Evolutionary conservation across 371 early-diverging fungal species (phyloP), one percentile per base, ranked within the genome.

Genomic region (Smittium mucronatum): DNA sequence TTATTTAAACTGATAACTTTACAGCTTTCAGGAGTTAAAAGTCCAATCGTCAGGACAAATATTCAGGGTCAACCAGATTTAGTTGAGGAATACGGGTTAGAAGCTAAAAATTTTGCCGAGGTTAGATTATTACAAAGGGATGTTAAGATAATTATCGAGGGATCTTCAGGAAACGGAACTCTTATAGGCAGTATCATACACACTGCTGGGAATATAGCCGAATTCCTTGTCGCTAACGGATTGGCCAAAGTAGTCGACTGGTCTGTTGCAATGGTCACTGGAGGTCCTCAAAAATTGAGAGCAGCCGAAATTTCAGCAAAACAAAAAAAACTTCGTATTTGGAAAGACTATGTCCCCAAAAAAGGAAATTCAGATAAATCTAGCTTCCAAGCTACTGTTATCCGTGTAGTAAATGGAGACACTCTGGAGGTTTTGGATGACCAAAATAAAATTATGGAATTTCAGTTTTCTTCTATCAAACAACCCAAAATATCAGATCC

Each of bases 41-140:
- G 90, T 5, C 95, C 98, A 16, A 75, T 81, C 26, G 86, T 88
- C 71, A 87, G 93, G 60, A 88, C 88, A 36, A 92, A 88, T 65
- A 75, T 89, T 34, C 85, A 87, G 2, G 89, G 88, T 71, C 76
- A 82, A 8, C 82, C 83, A 1, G 91, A 89, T 69, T 71, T 86
- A 28, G 83, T 91, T 25, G 97, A 96, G 77, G 95, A 94, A 11
- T 94, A 86, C 71, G 88, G 90, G 67, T 94, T 93, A 74, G 94
- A 96, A 76, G 93, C 94, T 58, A 92, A 89, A 73, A 91, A 77
- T 78, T 94, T 93, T 82, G 91, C 92, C 31, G 97, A 97, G 74
- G 74, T 84, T 5, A 91, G 95, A 59, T 80, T 97, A 32, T 79
- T 95, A 66, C 95, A 97, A 73, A 89, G 92, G 70, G 93, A 93